Evolutionary conservation across 176 grass and related monocot species (phyloP), one percentile per base, ranked within the genome.

Genomic region (Avena eriantha): DNA sequence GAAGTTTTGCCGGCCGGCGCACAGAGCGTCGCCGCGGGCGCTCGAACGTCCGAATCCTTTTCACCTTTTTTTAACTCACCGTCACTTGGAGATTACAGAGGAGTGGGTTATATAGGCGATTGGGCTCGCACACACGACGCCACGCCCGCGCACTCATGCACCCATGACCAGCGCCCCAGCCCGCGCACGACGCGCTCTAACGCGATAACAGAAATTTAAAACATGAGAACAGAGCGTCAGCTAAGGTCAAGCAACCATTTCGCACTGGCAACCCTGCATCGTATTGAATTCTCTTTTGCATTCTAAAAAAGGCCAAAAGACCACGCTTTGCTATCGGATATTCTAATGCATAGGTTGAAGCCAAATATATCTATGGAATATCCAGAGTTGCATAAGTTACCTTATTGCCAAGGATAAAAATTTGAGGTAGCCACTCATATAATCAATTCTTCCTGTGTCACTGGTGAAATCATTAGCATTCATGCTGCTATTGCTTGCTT

Each of bases 381-480:
- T 24, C 21, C 16, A 39, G 29, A 76, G 19, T 67, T 31, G 26
- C 18, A 23, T 69, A 76, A 51, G 66, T 76, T 83, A 86, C 94
- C 92, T 93, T 57, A 92, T 93, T 29, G 89, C 92, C 0, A 78
- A 83, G 14, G 88, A 72, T 78, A 96, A 87, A 58, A 16, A 92
- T 15, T 83, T 90, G 9, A 96, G 92, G 82, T 93, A 87, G 46
- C 78, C 85, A 36, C 43, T 74, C 8, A 93, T 81, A 26, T 77
- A 96, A n/a, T 90, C 8, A 33, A 84, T 18, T 88, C 94, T 87
- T 36, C 41, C 16, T 0, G 23, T 82, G 69, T 96, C 92, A 17
- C 90, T 86, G 4, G 77, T 65, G 13, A 92, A 86, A 68, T 96
- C 87, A 16, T 53, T 71, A 3, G 67, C 73, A 22, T 69, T 72